Evolutionary conservation across 768 basidiomycete species (phyloP), one percentile per base, ranked within the genome.

Genomic region (Rubroboletus pulcherrimus): DNA sequence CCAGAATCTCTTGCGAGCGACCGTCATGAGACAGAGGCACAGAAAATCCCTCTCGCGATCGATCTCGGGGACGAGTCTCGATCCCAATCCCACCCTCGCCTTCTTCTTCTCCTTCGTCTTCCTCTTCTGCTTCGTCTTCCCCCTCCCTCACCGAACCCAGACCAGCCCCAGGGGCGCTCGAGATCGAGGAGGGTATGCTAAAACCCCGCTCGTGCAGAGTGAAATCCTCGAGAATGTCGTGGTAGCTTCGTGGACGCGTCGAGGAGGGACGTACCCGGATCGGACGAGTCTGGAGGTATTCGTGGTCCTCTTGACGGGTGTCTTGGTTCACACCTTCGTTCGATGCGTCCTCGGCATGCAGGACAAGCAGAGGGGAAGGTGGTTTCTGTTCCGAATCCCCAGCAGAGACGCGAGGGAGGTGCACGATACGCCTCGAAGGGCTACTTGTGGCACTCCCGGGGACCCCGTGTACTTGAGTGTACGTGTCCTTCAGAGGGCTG

Each of bases 171-270:
- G 68, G 68, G 1, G 65, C 63, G 24, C 66, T 71, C 49, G 66
- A 68, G 21, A 72, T 57, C 9, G 71, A 71, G 38, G 69, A 69
- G 6, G 64, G 69, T 29, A 72, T 57, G 19, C 71, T 69, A 1
- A 63, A 31, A 12, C 63, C 67, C 14, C 62, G 59, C 24, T 71
- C 72, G 49, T 73, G 73, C 41, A 73, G 63, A 56, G 75, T 74
- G 59, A 89, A 87, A 57, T 86, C 86, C 43, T 84, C 84, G 50
- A 87, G 68, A 50, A 88, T 80, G 60, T 86, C 82, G 58, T 84
- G 76, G 64, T 84, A 87, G 60, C 87, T 89, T 64, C 80, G 73
- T 15, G 86, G 81, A 8, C 85, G 78, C 19, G 71, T 55, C 1
- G 71, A 51, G 49, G 68, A 69, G 26, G 70, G 58, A 19, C 76